phyloP scores from a whole-genome alignment of 1,139 yeast genomes.

The Hemisphaericaspora xylanilytica region DNA sequence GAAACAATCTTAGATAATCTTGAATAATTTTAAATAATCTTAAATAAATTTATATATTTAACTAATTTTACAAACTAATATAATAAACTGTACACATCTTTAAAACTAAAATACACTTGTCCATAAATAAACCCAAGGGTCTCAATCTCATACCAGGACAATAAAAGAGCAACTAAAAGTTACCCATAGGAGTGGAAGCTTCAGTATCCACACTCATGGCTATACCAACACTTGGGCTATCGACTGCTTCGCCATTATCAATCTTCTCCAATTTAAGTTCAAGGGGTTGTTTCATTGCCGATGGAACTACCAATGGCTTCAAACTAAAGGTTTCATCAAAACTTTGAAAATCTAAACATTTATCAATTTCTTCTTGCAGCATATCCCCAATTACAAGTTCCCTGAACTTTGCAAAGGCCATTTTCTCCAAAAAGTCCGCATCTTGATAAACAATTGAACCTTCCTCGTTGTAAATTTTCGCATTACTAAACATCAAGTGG shows the following conservation, averaged over 20 bases:
- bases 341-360: conserved; percentile 42
- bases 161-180: conserved; percentile 9
- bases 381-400: conserved; percentile 23
- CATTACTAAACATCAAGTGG: conserved; percentile 77
- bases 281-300: conserved; percentile 28
- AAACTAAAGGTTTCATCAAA: conserved; percentile 50
- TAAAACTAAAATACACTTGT: no score
- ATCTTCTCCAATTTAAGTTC: conserved; percentile 21
- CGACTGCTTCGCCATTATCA: conserved; percentile 23
- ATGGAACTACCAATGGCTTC: conserved; percentile 32
- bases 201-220: conserved; percentile 19
- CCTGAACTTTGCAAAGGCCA: conserved; percentile 35
- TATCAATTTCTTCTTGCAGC: conserved; percentile 26
- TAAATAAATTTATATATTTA: no score
- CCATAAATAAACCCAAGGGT: conserved; percentile 1
- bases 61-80: conserved; percentile 2
- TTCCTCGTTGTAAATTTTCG: conserved; percentile 84
- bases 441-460: conserved; percentile 82
- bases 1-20: no score
- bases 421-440: conserved; percentile 62
- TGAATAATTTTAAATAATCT: no score
- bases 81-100: no score
- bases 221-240: conserved; percentile 19
- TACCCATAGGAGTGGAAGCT: conserved; percentile 17
- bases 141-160: no score